These are phyloP conservation scores for Diplodia scrobiculata DNA, from an alignment of 2,329 filamentous ascomycete genomes.

Conservation along the genomic window DNA sequence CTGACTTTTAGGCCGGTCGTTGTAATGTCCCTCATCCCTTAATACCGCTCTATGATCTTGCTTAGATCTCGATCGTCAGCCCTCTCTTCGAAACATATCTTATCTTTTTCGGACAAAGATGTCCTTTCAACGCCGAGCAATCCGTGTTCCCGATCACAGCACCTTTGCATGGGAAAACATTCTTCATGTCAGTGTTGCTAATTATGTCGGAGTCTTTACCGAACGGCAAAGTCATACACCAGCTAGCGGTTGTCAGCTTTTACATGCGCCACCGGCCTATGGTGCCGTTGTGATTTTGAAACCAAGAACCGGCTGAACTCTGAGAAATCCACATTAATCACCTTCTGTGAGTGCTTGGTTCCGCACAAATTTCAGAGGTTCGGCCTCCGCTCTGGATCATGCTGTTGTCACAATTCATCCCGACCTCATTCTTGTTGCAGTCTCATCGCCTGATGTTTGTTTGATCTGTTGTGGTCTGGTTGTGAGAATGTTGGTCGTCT, in stretches of 20 bases:
- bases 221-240: too few species aligned
- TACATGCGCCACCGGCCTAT: too few species aligned
- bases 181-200: not conserved
- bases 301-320: too few species aligned
- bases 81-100: too few species aligned
- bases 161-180: not conserved
- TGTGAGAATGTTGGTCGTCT: slow-evolving; percentile 7
- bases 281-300: too few species aligned
- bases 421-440: not conserved
- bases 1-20: not conserved
- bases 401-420: not conserved
- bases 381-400: not conserved
- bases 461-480: not conserved
- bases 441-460: not conserved
- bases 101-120: not conserved
- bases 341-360: not conserved
- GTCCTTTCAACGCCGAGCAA: not conserved
- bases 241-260: too few species aligned
- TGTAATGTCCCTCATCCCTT: not conserved
- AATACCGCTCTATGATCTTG: not conserved
- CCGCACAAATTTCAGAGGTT: not conserved
- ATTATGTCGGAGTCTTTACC: not conserved
- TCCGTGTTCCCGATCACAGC: not conserved
- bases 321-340: not conserved
- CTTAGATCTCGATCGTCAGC: not conserved